Percentiles rank a stretch among this genome's conserved stretches.
phyloP scores from a whole-genome alignment of 257 asterid species.

The Datura wrightii region DNA sequence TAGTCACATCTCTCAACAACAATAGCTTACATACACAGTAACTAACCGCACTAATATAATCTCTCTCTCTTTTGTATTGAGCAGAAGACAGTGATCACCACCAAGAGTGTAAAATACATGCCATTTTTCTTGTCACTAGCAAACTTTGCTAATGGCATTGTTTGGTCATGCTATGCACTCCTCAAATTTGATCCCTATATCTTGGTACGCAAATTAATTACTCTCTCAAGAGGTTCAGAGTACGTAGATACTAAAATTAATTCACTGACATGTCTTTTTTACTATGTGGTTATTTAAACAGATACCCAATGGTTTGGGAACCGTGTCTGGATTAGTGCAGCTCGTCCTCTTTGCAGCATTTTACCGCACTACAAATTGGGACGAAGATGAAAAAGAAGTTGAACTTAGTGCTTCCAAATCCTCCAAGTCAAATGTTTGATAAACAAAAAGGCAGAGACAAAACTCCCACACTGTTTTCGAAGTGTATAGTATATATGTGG shows the following conservation, averaged over 20 bases:
- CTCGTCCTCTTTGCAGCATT: conserved; percentile 47
- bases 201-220: background rate
- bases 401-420: conserved; percentile 18
- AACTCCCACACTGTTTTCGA: background rate
- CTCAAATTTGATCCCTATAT: conserved; percentile 24
- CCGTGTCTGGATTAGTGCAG: conserved; percentile 55
- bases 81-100: conserved; percentile 28
- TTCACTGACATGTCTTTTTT: background rate
- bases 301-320: conserved; percentile 66
- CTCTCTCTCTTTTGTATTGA: background rate
- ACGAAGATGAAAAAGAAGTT: conserved; percentile 41
- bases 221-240: background rate
- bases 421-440: background rate
- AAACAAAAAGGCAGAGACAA: background rate
- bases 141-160: conserved; percentile 29
- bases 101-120: conserved; percentile 37
- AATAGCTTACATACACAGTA: background rate
- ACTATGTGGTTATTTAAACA: background rate
- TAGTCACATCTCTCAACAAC: background rate
- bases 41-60: background rate
- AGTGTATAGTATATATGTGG: background rate
- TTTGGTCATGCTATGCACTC: conserved; percentile 28
- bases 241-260: background rate
- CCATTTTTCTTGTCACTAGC: conserved; percentile 33
- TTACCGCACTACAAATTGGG: conserved; percentile 57